Base-by-base conservation (phyloP, 2,329 filamentous ascomycete genomes). In the Penicillium sp. region DNA sequence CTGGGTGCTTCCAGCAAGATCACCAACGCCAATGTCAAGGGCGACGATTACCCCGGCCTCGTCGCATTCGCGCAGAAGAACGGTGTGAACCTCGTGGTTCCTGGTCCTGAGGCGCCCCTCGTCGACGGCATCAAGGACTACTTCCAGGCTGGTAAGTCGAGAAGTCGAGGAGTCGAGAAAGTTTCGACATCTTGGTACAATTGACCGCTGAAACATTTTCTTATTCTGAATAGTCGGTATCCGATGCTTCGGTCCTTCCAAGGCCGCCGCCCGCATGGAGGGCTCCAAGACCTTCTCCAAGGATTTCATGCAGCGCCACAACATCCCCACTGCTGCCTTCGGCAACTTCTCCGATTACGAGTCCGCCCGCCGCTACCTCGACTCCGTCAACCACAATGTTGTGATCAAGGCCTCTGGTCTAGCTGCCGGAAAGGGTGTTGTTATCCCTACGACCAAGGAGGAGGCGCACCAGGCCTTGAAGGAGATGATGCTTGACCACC, bases 221-320 rank as follows among this genome's bases (percentile, higher is more conserved):
- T 19, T 16, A 31, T 39, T 24, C 27, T 55, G 53, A 55, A 57
- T 24, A 82, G 88, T 85, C 51, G 88, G 89, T 50, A 92, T 96
- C 72, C 84, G 86, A 67, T 89, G 87, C 76, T 98, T 97, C 72
- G 95, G 94, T 2, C 95, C 95, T 5, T 90, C 88, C 58, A 87
- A 90, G 78, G 86, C 87, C 50, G 94, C 95, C 22, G 93, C 95
- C 18, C 85, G 86, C 46, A 91, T 99, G 85, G 95, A 99, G 78
- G 95, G 95, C 60, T 96, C 91, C 79, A 99, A 99, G 82, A 91
- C 94, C 11, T 98, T 96, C 76, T 92, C 91, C 62, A 99, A 99
- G 75, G 93, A 98, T 76, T 98, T 98, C 73, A 99, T 98, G 95
- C 89, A 90, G 77, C 87, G 89, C 65, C 87, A 96, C 78, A 84